Conservation (phyloP, 2,329 filamentous ascomycete genomes). For the Calonectria montana region DNA sequence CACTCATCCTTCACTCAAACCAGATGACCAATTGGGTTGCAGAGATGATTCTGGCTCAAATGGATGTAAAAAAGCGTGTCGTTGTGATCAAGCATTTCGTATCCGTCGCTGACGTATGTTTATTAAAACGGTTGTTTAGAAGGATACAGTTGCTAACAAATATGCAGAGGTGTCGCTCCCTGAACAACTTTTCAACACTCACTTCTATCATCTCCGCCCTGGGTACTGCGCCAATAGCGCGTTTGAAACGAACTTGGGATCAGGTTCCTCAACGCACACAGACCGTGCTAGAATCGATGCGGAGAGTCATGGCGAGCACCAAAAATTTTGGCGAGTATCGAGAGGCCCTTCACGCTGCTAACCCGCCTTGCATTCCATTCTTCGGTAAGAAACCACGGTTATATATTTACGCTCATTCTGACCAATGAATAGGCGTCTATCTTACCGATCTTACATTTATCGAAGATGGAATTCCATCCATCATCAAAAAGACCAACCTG, state of each 20-base stretch:
- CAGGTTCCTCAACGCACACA: slow-evolving; percentile 90
- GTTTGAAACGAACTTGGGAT: slow-evolving; percentile 93
- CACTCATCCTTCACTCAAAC: slow-evolving; percentile 96
- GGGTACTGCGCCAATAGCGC: slow-evolving; percentile 93
- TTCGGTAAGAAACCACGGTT: slow-evolving; percentile 73
- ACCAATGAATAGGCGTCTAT: slow-evolving; percentile 77
- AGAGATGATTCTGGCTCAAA: slow-evolving; percentile 96
- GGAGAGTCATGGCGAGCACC: slow-evolving; percentile 93
- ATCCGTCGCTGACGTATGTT: slow-evolving; percentile 88
- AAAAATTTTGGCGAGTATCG: slow-evolving; percentile 99
- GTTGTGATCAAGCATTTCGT: slow-evolving; percentile 99
- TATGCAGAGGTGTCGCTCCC: slow-evolving; percentile 83
- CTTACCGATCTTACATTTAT: slow-evolving; percentile 98
- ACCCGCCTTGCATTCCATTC: slow-evolving; percentile 97
- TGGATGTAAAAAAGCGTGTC: slow-evolving; percentile 94
- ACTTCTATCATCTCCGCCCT: slow-evolving; percentile 98
- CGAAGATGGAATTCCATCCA: slow-evolving; percentile 95
- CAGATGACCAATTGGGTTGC: slow-evolving; percentile 99
- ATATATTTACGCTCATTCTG: background rate
- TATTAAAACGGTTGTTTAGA: background rate
- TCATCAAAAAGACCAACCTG: slow-evolving; percentile 94
- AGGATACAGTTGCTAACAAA: slow-evolving; percentile 26
- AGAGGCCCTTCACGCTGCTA: slow-evolving; percentile 90
- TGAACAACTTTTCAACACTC: slow-evolving; percentile 98
- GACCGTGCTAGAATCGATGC: slow-evolving; percentile 87